Percentiles rank a stretch among this genome's conserved stretches.
These are phyloP conservation scores for Euphorbia lathyris DNA, from an alignment of 345 rosid genomes.

Conservation along the genomic window DNA sequence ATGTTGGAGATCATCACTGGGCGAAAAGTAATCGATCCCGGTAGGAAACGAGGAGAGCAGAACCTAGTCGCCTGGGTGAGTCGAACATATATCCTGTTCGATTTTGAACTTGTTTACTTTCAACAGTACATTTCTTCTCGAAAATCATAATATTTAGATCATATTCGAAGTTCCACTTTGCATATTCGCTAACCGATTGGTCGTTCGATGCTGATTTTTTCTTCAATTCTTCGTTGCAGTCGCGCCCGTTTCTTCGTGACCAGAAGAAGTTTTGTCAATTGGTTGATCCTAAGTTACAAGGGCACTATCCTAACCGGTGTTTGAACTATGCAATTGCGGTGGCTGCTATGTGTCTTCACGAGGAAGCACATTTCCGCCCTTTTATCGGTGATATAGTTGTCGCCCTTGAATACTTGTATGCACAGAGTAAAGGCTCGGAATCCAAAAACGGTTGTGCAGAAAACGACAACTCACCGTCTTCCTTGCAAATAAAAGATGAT, in stretches of 20 bases:
- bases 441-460: not conserved
- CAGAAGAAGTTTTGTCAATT: slow-evolving; percentile 61
- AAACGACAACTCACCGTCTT: not conserved
- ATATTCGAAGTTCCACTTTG: no score
- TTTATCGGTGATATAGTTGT: slow-evolving; percentile 80
- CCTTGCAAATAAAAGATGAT: not conserved
- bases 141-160: no score
- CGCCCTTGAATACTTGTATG: slow-evolving; percentile 46
- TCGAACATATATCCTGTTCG: slow-evolving; percentile 1
- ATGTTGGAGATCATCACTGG: slow-evolving; percentile 90
- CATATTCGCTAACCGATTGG: no score
- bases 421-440: slow-evolving; percentile 12
- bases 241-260: slow-evolving; percentile 65
- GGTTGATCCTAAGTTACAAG: slow-evolving; percentile 75
- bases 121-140: no score
- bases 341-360: slow-evolving; percentile 87
- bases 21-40: slow-evolving; percentile 70
- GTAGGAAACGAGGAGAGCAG: slow-evolving; percentile 65
- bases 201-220: not conserved
- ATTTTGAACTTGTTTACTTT: no score
- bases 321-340: slow-evolving; percentile 86
- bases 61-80: slow-evolving; percentile 87
- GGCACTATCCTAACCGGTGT: slow-evolving; percentile 67
- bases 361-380: slow-evolving; percentile 87
- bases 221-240: slow-evolving; percentile 37